Base-by-base conservation (phyloP, 306 rosid genomes). In the Biancaea sappan region DNA sequence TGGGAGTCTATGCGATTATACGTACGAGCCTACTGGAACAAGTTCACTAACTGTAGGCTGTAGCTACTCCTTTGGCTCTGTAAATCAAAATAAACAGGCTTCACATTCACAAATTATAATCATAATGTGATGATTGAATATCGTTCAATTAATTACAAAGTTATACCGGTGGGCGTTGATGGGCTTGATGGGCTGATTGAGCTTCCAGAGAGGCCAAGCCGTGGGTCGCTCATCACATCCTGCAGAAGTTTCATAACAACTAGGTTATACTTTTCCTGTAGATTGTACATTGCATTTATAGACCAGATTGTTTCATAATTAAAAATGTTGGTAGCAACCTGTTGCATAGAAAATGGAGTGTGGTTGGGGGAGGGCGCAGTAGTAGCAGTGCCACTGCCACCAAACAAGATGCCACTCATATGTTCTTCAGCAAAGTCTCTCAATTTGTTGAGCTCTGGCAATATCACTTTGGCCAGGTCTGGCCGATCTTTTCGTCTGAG, bases 401-500 rank as follows among this genome's bases (percentile, higher is more conserved):
- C 68, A 18, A 48, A 43, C 32, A 63, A 22, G 50, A 24, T 12
- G 66, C 56, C 10, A 44, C 57, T 65, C 84, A 82, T 80, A 2
- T 79, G 82, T 26, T 79, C 83, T 31, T 86, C 88, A 41, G 88
- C 97, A 43, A 88, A 44, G 5, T 87, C 95, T 81, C 84, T 87
- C 82, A 90, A 66, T 35, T 74, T 86, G 75, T 25, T 56, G 21
- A 94, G 93, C 73, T 84, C 74, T 8, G 96, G 96, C 76, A 94
- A 22, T 13, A 88, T 82, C 1, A 13, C 76, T 3, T 13, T 73
- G 19, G 76, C 83, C 60, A 94, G 96, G 82, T 94, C 97, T 4
- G 97, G 99, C 38, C 99, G 82, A 80, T 94, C 99, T 84, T 86
- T 94, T 25, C 99, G 85, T 65, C 99, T 78, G 56, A 94, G 96